Percentiles rank a stretch among this genome's conserved stretches.
Evolutionary conservation across 2,329 filamentous ascomycete species (phyloP).

Genomic region (Claviceps sp.): DNA sequence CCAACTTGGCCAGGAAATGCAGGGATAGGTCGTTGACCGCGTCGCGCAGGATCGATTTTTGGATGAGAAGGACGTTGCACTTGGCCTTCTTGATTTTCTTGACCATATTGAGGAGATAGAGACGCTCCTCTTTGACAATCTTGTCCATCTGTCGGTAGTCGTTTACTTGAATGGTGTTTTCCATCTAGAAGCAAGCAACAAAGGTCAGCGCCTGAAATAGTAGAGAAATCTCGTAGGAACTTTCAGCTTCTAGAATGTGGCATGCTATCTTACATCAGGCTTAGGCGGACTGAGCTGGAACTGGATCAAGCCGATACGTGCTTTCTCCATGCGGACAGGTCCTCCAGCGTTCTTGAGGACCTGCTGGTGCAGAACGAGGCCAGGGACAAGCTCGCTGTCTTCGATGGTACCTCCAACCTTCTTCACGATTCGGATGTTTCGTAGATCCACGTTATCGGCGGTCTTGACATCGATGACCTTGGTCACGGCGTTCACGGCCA

Average conservation of each 20-base stretch:
- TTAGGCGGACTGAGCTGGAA: constrained; percentile 98
- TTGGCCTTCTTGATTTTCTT: constrained; percentile 99
- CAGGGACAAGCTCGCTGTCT: constrained; percentile 94
- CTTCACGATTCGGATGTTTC: constrained; percentile 94
- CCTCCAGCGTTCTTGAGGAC: constrained; percentile 91
- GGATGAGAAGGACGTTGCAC: constrained; percentile 95
- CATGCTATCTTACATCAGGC: constrained; percentile 58
- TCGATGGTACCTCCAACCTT: constrained; percentile 97
- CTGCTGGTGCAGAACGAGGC: constrained; percentile 79
- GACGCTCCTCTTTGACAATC: constrained; percentile 97
- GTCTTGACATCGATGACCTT: constrained; percentile 94
- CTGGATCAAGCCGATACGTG: constrained; percentile 89
- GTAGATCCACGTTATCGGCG: constrained; percentile 90
- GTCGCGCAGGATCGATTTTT: constrained; percentile 95
- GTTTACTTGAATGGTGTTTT: constrained; percentile 98
- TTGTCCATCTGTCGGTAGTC: constrained; percentile 99
- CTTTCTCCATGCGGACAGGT: constrained; percentile 90
- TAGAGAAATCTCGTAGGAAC: background rate
- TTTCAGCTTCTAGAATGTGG: background rate
- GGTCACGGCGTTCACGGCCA: constrained; percentile 93
- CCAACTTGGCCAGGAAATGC: constrained; percentile 94
- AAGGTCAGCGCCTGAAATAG: background rate
- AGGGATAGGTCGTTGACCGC: constrained; percentile 95
- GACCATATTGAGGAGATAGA: constrained; percentile 95
- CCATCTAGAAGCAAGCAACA: constrained; percentile 50